These are phyloP conservation scores for Ramularia endophylla DNA, from an alignment of 2,329 filamentous ascomycete species.

Conservation along the genomic window DNA sequence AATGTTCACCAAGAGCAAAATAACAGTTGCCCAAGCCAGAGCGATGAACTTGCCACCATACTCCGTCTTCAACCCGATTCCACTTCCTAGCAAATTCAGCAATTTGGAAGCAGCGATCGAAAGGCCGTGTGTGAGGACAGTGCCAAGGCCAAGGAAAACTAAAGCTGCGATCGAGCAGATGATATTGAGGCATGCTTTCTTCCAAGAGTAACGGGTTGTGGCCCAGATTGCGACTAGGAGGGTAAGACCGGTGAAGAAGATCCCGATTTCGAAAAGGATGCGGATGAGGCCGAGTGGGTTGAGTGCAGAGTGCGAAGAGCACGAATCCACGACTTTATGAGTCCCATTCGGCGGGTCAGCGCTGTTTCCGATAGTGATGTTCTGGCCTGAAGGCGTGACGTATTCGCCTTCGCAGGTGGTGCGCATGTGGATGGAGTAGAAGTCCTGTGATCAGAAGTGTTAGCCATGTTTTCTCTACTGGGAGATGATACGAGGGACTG, in stretches of 20 bases:
- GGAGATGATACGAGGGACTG: no score
- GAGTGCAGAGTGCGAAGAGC: slow-evolving; percentile 48
- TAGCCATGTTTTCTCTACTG: no score
- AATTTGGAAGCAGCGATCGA: slow-evolving; percentile 47
- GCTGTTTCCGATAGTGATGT: slow-evolving; percentile 34
- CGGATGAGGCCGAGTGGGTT: slow-evolving; percentile 54
- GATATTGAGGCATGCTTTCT: slow-evolving; percentile 44
- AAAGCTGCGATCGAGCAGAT: slow-evolving; percentile 46
- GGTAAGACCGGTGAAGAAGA: slow-evolving; percentile 46
- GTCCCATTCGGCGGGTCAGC: slow-evolving; percentile 31
- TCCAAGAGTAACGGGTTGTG: slow-evolving; percentile 34
- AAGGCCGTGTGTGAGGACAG: slow-evolving; percentile 66
- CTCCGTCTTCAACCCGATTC: slow-evolving; percentile 45
- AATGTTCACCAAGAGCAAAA: slow-evolving; percentile 22
- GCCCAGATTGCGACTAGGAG: slow-evolving; percentile 43
- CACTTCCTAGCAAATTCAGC: slow-evolving; percentile 49
- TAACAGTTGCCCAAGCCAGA: slow-evolving; percentile 54
- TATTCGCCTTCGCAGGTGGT: slow-evolving; percentile 52
- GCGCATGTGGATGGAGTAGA: slow-evolving; percentile 56
- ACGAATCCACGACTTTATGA: slow-evolving; percentile 47
- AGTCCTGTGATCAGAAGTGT: slow-evolving; percentile 36
- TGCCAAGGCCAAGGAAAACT: slow-evolving; percentile 60
- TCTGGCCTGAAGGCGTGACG: slow-evolving; percentile 33
- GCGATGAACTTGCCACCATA: slow-evolving; percentile 51
- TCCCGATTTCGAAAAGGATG: slow-evolving; percentile 53